Evolutionary conservation across 768 basidiomycete species (phyloP).

Genomic region (Boletus eberwhitei): DNA sequence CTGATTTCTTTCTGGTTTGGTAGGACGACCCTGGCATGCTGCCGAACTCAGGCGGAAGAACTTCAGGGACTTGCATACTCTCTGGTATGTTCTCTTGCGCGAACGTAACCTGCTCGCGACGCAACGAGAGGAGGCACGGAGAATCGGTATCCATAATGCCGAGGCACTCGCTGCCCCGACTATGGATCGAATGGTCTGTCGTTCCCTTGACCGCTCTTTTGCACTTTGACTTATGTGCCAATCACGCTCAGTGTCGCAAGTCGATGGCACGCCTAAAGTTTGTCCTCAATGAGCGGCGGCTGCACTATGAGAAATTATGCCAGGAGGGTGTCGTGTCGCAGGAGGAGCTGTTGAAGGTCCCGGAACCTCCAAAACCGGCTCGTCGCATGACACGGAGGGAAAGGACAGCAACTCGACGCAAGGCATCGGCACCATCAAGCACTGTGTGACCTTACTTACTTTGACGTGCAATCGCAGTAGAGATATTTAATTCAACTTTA

Average conservation of each 20-base stretch:
- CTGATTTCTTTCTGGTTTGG: conserved; percentile 6
- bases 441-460: background rate
- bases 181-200: conserved; percentile 45
- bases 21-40: conserved; percentile 86
- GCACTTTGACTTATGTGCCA: conserved; percentile 1
- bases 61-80: conserved; percentile 88
- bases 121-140: conserved; percentile 73
- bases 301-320: conserved; percentile 60
- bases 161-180: conserved; percentile 27
- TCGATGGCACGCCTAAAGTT: conserved; percentile 97
- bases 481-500: conserved; percentile 7
- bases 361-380: conserved; percentile 10
- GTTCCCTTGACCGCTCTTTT: background rate
- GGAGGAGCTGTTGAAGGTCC: conserved; percentile 16
- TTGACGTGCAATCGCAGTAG: conserved; percentile 5
- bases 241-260: conserved; percentile 69
- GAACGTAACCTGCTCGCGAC: conserved; percentile 91
- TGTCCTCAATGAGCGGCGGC: conserved; percentile 84
- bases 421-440: background rate
- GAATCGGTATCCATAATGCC: conserved; percentile 46
- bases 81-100: conserved; percentile 89
- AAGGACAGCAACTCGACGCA: conserved; percentile 17
- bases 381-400: conserved; percentile 22
- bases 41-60: conserved; percentile 85
- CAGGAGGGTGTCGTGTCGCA: conserved; percentile 17